Evolutionary conservation across 352 stramenopile genomes (phyloP).

Genomic region (Phytophthora ohioensis): DNA sequence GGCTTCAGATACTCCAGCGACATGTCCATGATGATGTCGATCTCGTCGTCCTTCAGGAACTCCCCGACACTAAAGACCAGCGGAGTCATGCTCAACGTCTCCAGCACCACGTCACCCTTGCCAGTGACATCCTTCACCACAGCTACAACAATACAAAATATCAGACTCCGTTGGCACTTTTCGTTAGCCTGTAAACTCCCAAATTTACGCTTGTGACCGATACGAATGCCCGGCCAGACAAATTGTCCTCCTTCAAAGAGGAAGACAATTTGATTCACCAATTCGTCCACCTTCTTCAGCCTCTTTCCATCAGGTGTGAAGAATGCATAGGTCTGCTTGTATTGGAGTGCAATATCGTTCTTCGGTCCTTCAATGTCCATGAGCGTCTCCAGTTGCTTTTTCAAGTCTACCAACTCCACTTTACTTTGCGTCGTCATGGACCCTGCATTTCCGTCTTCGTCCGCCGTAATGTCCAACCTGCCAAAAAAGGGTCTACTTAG

Average conservation of each 20-base stretch:
- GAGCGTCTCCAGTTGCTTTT: constrained; percentile 48
- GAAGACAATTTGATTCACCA: constrained; percentile 63
- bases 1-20: constrained; percentile 70
- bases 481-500: constrained; percentile 3
- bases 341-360: constrained; percentile 47
- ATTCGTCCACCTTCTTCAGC: constrained; percentile 45
- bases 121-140: constrained; percentile 58
- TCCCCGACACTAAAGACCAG: constrained; percentile 81
- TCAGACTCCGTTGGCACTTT: neutral
- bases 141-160: constrained; percentile 18
- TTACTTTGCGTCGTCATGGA: constrained; percentile 40
- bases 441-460: constrained; percentile 64
- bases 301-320: constrained; percentile 65
- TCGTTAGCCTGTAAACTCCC: neutral
- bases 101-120: constrained; percentile 58
- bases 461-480: constrained; percentile 61
- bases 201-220: constrained; percentile 72
- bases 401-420: constrained; percentile 48
- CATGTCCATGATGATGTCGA: constrained; percentile 79
- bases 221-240: constrained; percentile 74
- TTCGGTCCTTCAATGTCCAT: constrained; percentile 43
- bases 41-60: constrained; percentile 81
- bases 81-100: constrained; percentile 72
- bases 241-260: constrained; percentile 86
- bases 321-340: constrained; percentile 78